Base-by-base conservation (phyloP, 225 moss, liverwort and hornwort genomes). In the Physcomitrium patens region DNA sequence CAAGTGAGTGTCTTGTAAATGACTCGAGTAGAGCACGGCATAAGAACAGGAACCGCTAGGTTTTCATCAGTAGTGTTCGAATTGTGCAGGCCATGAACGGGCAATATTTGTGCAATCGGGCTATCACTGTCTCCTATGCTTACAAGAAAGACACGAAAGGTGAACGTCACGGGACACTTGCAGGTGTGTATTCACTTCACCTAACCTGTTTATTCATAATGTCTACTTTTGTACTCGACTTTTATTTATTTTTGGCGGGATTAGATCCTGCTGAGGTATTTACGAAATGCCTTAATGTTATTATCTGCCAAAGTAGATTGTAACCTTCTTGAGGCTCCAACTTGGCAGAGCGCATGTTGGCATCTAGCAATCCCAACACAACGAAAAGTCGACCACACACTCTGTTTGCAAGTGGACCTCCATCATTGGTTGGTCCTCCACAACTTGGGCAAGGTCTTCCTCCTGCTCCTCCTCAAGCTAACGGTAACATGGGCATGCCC, bases 101-200 rank as follows among this genome's bases (percentile, higher is more conserved):
- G 52, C 99, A 99, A 79, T 99, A 95, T 79, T 79, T 99, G 79
- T 99, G 99, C 81, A 99, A 99, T 83, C 92, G 99, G 28, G 89
- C 99, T 28, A 99, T 99, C 77, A 99, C 99, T 11, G 99, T 95
- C 15, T 99, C 99, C 28, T 99, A 93, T 75, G 99, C 99, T 58
- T 99, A 99, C 65, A 99, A 99, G 83, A 99, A 99, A 65, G 99
- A 99, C 63, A 99, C 99, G 12, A 99, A 99, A 81, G 95, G 99
- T 77, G 99, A 99, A 84, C 91, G 99, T 3, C 99, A 99, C 76
- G 99, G 99, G 48, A 99, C 99, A 59, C 78, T 80, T 44, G 95
- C 99, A 79, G 99, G 99, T 99, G 63, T 22, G 67, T n/a, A 10
- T 49, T 20, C 11, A 16, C 11, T 46, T 11, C 58, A 65, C 19